Base-by-base conservation (phyloP, 2,329 filamentous ascomycete species). In the Karstenula rhodostoma region DNA sequence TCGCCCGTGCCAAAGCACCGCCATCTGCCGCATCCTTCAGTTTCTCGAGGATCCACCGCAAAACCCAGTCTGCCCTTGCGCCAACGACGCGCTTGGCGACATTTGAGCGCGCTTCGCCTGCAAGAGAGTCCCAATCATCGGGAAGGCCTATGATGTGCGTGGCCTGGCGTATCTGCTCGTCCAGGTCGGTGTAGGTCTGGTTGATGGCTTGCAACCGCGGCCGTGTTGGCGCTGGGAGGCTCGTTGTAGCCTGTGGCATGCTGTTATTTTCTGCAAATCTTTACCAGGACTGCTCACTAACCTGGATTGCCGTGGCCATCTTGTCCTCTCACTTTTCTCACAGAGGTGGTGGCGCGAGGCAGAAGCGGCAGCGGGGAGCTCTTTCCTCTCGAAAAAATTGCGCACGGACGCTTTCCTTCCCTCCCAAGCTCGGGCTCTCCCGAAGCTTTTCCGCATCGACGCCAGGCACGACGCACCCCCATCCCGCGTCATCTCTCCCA, bases 21-120 rank as follows among this genome's bases (percentile, higher is more conserved):
- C 63, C 66, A 44, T 73, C 77, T 35, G 70, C 69, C 23, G 78
- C 74, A 50, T 77, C 73, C 66, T 82, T 84, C 55, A 90, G 65
- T 70, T 85, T 88, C 67, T 86, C 88, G 67, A 89, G 78, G 25
- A 90, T 77, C 89, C 89, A 91, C 69, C 85, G 84, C 59, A 90
- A 73, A 15, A 89, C 82, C 87, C 88, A 90, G 79, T 90, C 87
- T 68, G 87, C 85, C 69, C 86, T 63, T 27, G 76, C 70, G 42
- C 66, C 63, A 22, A 73, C 69, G 10, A 74, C 57, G 10, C 53
- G 52, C 33, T 60, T 63, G 33, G 63, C 57, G 43, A 65, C 48
- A 0, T 49, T 40, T 5, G 55, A 47, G 22, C 69, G 66, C 10
- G 40, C 25, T 1, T 61, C 56, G 12, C 66, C 64, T 35, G 51